Evolutionary conservation across 106 monocot species (phyloP), one percentile per base, ranked within the genome.

Genomic region (Amphibolis antarctica): DNA sequence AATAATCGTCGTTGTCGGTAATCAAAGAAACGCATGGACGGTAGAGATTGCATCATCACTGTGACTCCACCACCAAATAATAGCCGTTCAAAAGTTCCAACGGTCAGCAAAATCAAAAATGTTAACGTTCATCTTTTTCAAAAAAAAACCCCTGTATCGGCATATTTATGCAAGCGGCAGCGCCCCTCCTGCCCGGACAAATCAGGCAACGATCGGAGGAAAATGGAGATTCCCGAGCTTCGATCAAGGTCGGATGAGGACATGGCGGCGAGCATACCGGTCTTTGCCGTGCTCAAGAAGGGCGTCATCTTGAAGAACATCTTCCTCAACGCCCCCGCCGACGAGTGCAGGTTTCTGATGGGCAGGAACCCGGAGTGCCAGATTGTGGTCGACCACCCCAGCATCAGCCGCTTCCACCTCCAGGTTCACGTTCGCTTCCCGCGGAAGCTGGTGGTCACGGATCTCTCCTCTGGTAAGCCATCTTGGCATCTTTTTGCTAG

Each of bases 361-460:
- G 96, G 96, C 1, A 74, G 96, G 52, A 86, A 96, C 58, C 89
- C 96, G 2, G 86, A 90, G 17, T 96, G 96, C 82, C 84, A 96
- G 66, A 69, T 96, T 58, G 74, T 80, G 42, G 69, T 86, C 25
- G 96, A 96, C 42, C 96, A 96, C 57, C 96, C 96, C 6, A 90
- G 89, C 86, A 80, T 96, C 44, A 96, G 96, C 74, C 79, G 96
- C 0, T 84, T 90, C 76, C 96, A 96, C 46, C 78, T 96, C 53
- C 81, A 86, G 65, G 18, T 89, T 57, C 77, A 57, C 4, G 36
- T 36, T 36, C 77, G 77, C 23, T 14, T 64, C 10, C 21, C 27
- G 44, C 78, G 61, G 44, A 75, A 61, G 28, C 71, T 96, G 66
- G 69, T 62, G 43, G 75, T 82, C 17, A 47, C 65, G 14, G 96